Conservation (phyloP, 1,284 basidiomycete species). For the Moniliella sp. region DNA sequence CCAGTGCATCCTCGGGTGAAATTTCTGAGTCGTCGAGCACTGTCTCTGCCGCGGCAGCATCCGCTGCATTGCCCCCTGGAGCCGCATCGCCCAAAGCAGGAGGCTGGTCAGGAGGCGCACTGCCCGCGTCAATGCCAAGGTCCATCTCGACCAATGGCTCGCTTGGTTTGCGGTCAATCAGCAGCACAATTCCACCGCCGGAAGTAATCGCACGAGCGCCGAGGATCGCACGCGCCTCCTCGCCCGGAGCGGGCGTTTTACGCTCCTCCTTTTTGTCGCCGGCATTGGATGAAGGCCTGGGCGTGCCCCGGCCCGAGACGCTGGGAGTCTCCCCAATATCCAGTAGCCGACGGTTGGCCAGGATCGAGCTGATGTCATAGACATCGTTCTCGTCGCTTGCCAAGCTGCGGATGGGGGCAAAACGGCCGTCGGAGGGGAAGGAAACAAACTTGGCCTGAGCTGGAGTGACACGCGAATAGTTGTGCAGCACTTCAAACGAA, state of each 20-base stretch:
- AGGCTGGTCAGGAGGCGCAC: too few species aligned
- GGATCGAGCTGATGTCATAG: constrained; percentile 15
- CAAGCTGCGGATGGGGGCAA: constrained; percentile 70
- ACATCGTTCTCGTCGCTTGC: constrained; percentile 12
- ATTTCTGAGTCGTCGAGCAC: constrained; percentile 8
- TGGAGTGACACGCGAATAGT: constrained; percentile 80
- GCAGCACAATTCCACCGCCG: constrained; percentile 24
- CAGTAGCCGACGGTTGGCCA: constrained; percentile 8
- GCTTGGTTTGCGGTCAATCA: constrained; percentile 15
- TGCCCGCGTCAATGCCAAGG: constrained; percentile 7
- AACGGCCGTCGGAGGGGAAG: constrained; percentile 58
- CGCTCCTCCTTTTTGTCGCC: too few species aligned
- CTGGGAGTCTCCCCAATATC: too few species aligned
- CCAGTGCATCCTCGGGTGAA: constrained; percentile 14
- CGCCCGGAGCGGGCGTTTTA: too few species aligned
- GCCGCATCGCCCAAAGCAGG: too few species aligned
- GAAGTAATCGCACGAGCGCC: constrained; percentile 12
- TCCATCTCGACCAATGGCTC: constrained; percentile 16
- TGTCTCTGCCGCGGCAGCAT: background rate
- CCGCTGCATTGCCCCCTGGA: too few species aligned
- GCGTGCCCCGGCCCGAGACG: too few species aligned
- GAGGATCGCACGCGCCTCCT: too few species aligned
- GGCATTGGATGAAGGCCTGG: too few species aligned
- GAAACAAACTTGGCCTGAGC: constrained; percentile 63
- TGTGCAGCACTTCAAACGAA: constrained; percentile 52